Evolutionary conservation across 805 yeast genomes (phyloP), one percentile per base, ranked within the genome.

Genomic region (Wickerhamomyces pijperi): DNA sequence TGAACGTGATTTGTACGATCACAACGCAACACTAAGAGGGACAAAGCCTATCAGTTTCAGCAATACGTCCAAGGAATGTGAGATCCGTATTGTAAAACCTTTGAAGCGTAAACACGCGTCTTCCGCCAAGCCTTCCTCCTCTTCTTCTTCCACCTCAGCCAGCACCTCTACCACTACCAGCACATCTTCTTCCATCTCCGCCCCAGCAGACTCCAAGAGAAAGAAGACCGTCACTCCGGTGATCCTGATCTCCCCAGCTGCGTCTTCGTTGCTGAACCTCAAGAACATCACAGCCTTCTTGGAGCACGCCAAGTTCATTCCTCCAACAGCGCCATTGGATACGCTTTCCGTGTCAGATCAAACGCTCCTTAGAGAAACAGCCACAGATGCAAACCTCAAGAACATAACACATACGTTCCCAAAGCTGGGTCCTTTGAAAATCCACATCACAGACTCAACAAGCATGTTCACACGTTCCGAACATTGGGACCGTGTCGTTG

Each of bases 401-500:
- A 71, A 74, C 18, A 50, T 85, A 13, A 57, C 67, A 35, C 78
- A 84, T 41, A 59, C 63, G 3, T 74, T 82, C 20, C 74, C 74
- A 37, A 61, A 64, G 37, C 64, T 85, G 28, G 76, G 82, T 14
- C 74, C 69, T 18, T 66, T 78, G 38, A 72, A 76, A 35, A 81
- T 84, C 51, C 68, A 87, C 49, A 82, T 92, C 40, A 97, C 88
- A 25, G 94, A 85, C 55, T 82, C 84, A 41, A 86, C 87, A 5
- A 94, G 87, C 39, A 73, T 78, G 61, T 82, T 82, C 61, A 79
- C 83, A 19, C 90, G 88, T 56, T 94, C 95, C 3, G 97, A 92
- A 58, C 86, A 92, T 61, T 92, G 99, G 99, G 94, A 86, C 54
- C 73, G 98, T 42, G 97, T 92, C 1, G 84, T 90, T 36, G 97